These are phyloP conservation scores for Saccharomyces hybrid DNA, from an alignment of 1,139 yeast species.

Conservation along the genomic window DNA sequence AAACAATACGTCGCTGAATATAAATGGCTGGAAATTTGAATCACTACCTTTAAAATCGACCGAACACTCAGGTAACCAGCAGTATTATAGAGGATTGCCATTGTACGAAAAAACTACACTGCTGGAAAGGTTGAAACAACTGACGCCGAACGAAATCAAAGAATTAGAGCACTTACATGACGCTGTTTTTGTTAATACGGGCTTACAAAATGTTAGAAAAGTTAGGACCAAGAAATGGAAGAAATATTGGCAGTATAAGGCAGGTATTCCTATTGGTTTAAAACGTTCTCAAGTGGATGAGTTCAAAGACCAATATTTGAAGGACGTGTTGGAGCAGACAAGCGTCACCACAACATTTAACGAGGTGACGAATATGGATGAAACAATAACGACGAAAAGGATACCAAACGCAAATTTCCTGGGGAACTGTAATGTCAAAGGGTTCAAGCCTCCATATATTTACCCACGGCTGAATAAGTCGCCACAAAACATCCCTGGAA, in stretches of 20 bases:
- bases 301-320: constrained; percentile 22
- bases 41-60: constrained; percentile 18
- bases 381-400: constrained; percentile 32
- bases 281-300: constrained; percentile 19
- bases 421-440: constrained; percentile 37
- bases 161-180: constrained; percentile 35
- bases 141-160: constrained; percentile 27
- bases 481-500: background rate
- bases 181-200: constrained; percentile 30
- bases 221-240: constrained; percentile 32
- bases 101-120: constrained; percentile 20
- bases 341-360: constrained; percentile 27
- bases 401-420: constrained; percentile 40
- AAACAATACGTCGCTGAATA: constrained; percentile 15
- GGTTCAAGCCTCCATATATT: constrained; percentile 37
- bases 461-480: constrained; percentile 1
- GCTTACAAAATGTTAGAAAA: constrained; percentile 28
- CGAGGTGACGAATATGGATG: constrained; percentile 31
- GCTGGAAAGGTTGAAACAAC: constrained; percentile 17
- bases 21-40: constrained; percentile 32
- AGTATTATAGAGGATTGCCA: constrained; percentile 29
- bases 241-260: constrained; percentile 35
- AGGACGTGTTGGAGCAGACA: constrained; percentile 24
- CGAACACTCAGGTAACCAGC: constrained; percentile 15
- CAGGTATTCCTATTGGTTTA: constrained; percentile 32